Evolutionary conservation across 2,329 filamentous ascomycete genomes (phyloP), one percentile per base, ranked within the genome.

Genomic region (Nannizziopsis arthrosporioides): DNA sequence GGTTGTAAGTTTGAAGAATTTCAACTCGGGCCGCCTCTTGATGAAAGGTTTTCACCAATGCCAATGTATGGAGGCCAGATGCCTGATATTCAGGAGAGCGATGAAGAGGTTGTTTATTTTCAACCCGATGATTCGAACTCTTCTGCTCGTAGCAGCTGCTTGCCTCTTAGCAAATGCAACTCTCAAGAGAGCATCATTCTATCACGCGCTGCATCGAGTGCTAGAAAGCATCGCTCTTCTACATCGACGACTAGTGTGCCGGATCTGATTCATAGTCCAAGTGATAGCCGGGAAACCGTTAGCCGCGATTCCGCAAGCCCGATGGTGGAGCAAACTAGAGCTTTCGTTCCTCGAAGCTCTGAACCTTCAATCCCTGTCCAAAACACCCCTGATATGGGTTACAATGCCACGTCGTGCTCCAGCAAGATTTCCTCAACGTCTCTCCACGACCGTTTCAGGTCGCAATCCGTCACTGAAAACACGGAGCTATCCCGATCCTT

Each of bases 161-260:
- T 72, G 2, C 70, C 70, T 11, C 71, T 74, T 44, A 77, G 74
- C 66, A 75, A 75, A 53, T 72, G 71, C 54, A 75, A 73, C 57
- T 77, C 74, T 4, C 74, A 76, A 49, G 74, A 77, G 57, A 77
- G 73, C 57, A 70, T 76, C 53, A 68, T 75, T 36, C 63, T 74
- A 45, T 75, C 73, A 5, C 68, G 68, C 36, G 67, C 69, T 7
- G 67, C 68, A n/a, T 71, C 68, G 0, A 64, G 70, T 48, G 66
- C 63, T 35, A 67, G 68, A 41, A 71, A 71, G 48, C 69, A 70
- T 54, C 66, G 69, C 47, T 72, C 69, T 2, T 71, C 68, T 2
- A 61, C 68, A 22, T 73, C 70, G 2, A 68, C 68, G 14, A 63
- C 60, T 17, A 70, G 66, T 50, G 62, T 72, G 12, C 70, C 69